Base-by-base conservation (phyloP, 2,329 filamentous ascomycete genomes). In the Kalmusia sp. region DNA sequence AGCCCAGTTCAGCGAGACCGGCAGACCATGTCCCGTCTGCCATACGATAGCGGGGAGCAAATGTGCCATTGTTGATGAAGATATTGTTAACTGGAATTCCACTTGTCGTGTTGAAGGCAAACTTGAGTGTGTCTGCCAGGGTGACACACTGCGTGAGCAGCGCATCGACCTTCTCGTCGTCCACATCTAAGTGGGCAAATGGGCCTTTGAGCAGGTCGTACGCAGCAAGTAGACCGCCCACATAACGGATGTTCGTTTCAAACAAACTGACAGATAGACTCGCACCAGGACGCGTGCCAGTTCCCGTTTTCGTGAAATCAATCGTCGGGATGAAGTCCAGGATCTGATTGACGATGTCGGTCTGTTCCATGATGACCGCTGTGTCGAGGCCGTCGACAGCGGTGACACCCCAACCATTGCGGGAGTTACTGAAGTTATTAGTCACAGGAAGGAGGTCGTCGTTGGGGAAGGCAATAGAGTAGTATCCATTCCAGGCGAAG, bases 1-100 rank as follows among this genome's bases (percentile, higher is more conserved):
- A 90, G 15, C 91, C 91, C 17, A 86, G 84, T 6, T 87, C 89
- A 25, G 90, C 91, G 28, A 93, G 76, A 8, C 87, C 87, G 68
- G 90, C 93, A 7, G 79, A 84, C 12, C 61, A 58, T 4, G 53
- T 61, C 3, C 59, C 65, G 28, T 64, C 46, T 17, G 58, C 60
- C 30, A 64, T 64, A n/a, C 51, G 39, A 0, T 70, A 75, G 1
- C 81, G 76, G 38, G 82, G 80, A 21, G 63, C 63, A 35, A 70
- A 76, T 3, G 79, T 77, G 27, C 77, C 71, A 0, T 83, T 82
- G 41, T 79, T 77, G 62, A 91, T 84, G 63, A 80, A 78, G 39
- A 95, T 68, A 28, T 80, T 82, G 63, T 91, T 91, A 60, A 85
- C 82, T 0, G 91, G 90, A 14, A 93, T 79, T 14, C 90, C 90